Base-by-base conservation (phyloP, 148 eudicot species). In the Selenicereus undatus region DNA sequence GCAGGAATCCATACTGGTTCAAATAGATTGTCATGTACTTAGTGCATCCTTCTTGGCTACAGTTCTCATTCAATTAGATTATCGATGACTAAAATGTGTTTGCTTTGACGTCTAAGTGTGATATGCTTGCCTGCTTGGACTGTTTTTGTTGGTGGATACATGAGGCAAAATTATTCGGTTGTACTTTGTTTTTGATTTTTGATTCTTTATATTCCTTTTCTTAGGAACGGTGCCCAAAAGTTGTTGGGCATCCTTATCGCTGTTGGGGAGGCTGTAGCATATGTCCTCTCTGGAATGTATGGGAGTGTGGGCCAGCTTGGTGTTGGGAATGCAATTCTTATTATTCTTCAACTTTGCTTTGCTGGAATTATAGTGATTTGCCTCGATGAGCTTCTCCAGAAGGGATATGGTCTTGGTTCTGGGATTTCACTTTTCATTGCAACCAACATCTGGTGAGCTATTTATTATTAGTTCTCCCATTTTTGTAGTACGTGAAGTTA, bases 351-450 rank as follows among this genome's bases (percentile, higher is more conserved):
- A 82, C 95, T 93, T 52, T 87, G 89, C 87, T 93, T 93, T 85
- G 97, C 97, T 82, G 95, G 95, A 48, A 93, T 93, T 11, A 93
- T 90, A 18, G 91, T 93, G 69, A 90, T 93, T 58, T 93, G 97
- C 87, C 87, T 93, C 64, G 95, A 93, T 78, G 97, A 93, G 74
- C 95, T 91, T 82, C 97, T 93, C 78, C 97, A 93, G 86, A 93
- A 93, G 83, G 97, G 95, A 83, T 93, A 93, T 85, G 97, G 97
- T 83, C 87, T 93, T 48, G 97, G 97, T 32, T 93, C 95, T 81
- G 97, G 97, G 29, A 91, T 93, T 72, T 93, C 97, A 8, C 86
- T 93, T 22, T 93, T 93, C 83, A 93, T 91, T 72, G 97, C 95
- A 21, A 91, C 97, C 87, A 93, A 93, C 79, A 93, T 91, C 81